Percentiles rank a stretch among this genome's conserved stretches.
Evolutionary conservation across 768 basidiomycete species (phyloP).

Genomic region (Rhizopogon vinicolor): DNA sequence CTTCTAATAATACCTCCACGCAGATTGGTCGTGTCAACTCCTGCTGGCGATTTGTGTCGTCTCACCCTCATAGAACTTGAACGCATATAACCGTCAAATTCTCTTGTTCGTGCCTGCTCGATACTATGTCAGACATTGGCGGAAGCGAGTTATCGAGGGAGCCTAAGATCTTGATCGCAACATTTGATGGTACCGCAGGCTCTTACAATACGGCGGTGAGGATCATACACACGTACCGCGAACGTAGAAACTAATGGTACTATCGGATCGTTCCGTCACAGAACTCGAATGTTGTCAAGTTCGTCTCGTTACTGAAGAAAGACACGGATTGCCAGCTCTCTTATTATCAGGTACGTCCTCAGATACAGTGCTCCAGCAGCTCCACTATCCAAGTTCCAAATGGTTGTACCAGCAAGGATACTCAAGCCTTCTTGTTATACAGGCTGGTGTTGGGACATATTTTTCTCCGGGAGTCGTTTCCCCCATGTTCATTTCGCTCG

Average conservation of each 20-base stretch:
- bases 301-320: constrained; percentile 66
- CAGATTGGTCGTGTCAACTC: background rate
- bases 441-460: constrained; percentile 47
- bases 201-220: constrained; percentile 47
- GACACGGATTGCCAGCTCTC: constrained; percentile 51
- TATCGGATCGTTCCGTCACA: constrained; percentile 9
- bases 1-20: background rate
- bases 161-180: constrained; percentile 51
- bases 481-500: constrained; percentile 52
- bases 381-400: background rate
- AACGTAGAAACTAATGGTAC: background rate
- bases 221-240: background rate
- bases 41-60: background rate
- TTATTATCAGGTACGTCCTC: constrained; percentile 62
- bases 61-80: background rate
- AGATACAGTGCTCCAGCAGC: background rate
- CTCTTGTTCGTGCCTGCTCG: background rate
- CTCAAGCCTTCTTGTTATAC: background rate
- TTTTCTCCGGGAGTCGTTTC: constrained; percentile 63
- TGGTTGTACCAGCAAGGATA: background rate
- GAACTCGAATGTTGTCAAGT: constrained; percentile 69
- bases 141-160: constrained; percentile 1
- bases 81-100: background rate
- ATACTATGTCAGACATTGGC: constrained; percentile 14
- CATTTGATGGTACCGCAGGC: constrained; percentile 65